phyloP scores from a whole-genome alignment of 495 filamentous ascomycete species.

The Filosporella fistucella region DNA sequence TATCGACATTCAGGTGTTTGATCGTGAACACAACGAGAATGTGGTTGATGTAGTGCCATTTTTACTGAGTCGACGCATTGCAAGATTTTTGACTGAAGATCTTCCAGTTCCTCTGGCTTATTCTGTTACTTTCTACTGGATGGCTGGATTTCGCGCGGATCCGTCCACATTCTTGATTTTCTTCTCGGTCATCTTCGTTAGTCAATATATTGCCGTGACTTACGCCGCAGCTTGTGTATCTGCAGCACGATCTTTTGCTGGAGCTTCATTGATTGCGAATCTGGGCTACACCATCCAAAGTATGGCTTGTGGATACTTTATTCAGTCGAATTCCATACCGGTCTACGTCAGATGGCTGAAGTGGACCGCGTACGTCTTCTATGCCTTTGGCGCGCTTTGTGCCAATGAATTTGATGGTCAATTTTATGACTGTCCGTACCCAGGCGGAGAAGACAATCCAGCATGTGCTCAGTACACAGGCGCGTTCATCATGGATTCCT shows the following conservation, averaged over 20 bases:
- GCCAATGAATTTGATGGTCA: slow-evolving; percentile 64
- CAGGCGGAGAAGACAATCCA: slow-evolving; percentile 52
- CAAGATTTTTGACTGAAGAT: slow-evolving; percentile 62
- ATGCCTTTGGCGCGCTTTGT: slow-evolving; percentile 60
- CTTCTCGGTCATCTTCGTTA: slow-evolving; percentile 55
- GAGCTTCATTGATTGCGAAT: slow-evolving; percentile 61
- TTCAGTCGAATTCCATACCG: slow-evolving; percentile 65
- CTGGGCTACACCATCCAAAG: slow-evolving; percentile 65
- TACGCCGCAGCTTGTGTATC: slow-evolving; percentile 56
- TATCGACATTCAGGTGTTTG: slow-evolving; percentile 67
- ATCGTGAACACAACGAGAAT: slow-evolving; percentile 66
- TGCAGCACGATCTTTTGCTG: slow-evolving; percentile 55
- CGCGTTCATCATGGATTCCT: slow-evolving; percentile 56
- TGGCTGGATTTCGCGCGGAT: slow-evolving; percentile 62
- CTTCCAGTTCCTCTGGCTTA: slow-evolving; percentile 64
- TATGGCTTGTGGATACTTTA: slow-evolving; percentile 69
- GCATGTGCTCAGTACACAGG: slow-evolving; percentile 64
- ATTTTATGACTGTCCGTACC: slow-evolving; percentile 63
- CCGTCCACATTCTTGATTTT: slow-evolving; percentile 63
- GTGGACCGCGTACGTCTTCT: slow-evolving; percentile 57
- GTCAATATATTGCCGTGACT: slow-evolving; percentile 63
- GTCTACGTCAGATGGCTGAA: slow-evolving; percentile 72
- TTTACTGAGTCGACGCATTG: slow-evolving; percentile 58
- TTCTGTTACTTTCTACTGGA: slow-evolving; percentile 66
- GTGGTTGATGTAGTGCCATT: slow-evolving; percentile 64